A percentile compares a stretch with the other conserved stretches of the same genome.
phyloP scores from a whole-genome alignment of 345 rosid genomes.

The Populus euphratica region DNA sequence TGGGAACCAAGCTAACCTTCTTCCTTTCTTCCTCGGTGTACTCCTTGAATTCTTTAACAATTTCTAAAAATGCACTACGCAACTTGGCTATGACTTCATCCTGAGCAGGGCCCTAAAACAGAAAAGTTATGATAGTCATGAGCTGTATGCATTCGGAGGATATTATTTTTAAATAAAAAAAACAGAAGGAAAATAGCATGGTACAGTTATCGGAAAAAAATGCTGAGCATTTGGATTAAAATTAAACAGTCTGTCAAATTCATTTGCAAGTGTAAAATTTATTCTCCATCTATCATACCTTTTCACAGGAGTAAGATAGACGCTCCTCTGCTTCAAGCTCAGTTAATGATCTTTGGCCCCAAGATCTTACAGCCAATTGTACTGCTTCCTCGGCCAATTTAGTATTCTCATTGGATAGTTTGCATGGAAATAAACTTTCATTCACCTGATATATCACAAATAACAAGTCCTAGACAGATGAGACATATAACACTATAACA shows the following conservation, averaged over 20 bases:
- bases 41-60: conserved; percentile 68
- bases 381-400: conserved; percentile 87
- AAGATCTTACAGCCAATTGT: conserved; percentile 61
- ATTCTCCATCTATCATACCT: conserved; percentile 40
- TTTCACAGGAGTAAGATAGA: conserved; percentile 91
- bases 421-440: conserved; percentile 82
- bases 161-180: neutral
- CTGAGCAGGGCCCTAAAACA: conserved; percentile 75
- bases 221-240: neutral
- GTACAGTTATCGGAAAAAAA: neutral
- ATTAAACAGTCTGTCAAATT: neutral
- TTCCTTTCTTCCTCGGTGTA: conserved; percentile 86
- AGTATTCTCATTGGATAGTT: conserved; percentile 56
- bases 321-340: conserved; percentile 98
- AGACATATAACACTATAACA: neutral
- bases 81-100: conserved; percentile 85
- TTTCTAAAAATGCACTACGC: conserved; percentile 67
- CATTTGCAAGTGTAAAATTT: conserved; percentile 12
- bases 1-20: conserved; percentile 41
- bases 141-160: conserved; percentile 1
- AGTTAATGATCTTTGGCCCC: conserved; percentile 83
- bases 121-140: neutral
- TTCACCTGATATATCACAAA: conserved; percentile 52
- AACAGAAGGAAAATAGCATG: neutral
- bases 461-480: conserved; percentile 8